phyloP scores from a whole-genome alignment of 306 rosid genomes.

The Sophora flavescens region DNA sequence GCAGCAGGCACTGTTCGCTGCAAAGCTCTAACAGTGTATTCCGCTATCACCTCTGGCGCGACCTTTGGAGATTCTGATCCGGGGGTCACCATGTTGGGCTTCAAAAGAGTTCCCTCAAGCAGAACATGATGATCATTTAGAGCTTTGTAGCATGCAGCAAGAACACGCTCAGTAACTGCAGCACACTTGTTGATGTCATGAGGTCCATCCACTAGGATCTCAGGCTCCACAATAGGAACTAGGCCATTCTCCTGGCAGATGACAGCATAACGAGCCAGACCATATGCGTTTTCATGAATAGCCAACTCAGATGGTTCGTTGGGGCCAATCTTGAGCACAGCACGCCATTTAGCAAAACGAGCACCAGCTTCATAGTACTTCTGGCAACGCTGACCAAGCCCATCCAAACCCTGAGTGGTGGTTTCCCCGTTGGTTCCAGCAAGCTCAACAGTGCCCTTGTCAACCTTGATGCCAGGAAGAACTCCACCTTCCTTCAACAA shows the following conservation, averaged over 20 bases:
- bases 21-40: conserved; percentile 68
- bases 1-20: conserved; percentile 76
- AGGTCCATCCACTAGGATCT: conserved; percentile 80
- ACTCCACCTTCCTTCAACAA: conserved; percentile 73
- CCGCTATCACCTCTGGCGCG: conserved; percentile 68
- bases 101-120: conserved; percentile 80
- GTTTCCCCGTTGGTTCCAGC: conserved; percentile 75
- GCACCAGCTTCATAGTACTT: conserved; percentile 89
- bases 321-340: conserved; percentile 78
- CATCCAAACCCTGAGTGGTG: conserved; percentile 85
- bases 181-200: conserved; percentile 75
- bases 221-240: conserved; percentile 86
- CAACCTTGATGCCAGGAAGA: conserved; percentile 85
- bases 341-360: conserved; percentile 87
- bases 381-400: conserved; percentile 66
- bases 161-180: conserved; percentile 75
- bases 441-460: conserved; percentile 78
- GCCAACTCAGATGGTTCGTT: conserved; percentile 79
- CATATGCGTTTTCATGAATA: conserved; percentile 79
- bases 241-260: conserved; percentile 86
- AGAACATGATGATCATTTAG: conserved; percentile 78
- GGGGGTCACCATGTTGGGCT: conserved; percentile 91
- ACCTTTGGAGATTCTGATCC: conserved; percentile 74
- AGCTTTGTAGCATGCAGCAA: conserved; percentile 93
- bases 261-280: conserved; percentile 76